A percentile compares a stretch with the other conserved stretches of the same genome.
Evolutionary conservation across 2,329 filamentous ascomycete species (phyloP).

Genomic region (Botrytis hyacinthi): DNA sequence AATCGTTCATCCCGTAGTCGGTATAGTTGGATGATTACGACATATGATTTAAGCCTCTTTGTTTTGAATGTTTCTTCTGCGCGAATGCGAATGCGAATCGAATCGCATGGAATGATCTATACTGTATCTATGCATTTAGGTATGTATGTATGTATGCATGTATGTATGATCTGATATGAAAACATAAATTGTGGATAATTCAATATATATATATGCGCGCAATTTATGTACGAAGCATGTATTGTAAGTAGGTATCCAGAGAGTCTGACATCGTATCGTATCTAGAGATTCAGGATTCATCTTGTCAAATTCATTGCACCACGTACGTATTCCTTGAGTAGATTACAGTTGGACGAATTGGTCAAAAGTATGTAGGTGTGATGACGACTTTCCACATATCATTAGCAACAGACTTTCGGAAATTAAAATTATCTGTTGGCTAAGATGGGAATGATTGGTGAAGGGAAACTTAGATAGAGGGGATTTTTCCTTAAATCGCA

Average conservation of each 20-base stretch:
- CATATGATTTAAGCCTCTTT: background rate
- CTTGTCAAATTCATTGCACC: background rate
- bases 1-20: background rate
- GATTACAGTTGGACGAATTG: background rate
- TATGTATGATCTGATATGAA: background rate
- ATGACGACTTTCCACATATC: background rate
- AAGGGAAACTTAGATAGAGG: background rate
- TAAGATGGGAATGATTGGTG: background rate
- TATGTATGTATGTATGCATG: background rate
- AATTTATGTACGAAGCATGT: background rate
- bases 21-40: background rate
- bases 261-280: background rate
- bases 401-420: background rate
- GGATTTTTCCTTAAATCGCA: no score
- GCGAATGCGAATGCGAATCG: background rate
- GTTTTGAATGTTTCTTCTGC: background rate
- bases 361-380: background rate
- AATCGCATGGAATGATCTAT: slow-evolving; percentile 1
- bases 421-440: slow-evolving; percentile 4
- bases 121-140: background rate
- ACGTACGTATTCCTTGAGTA: slow-evolving; percentile 1
- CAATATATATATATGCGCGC: slow-evolving; percentile 7
- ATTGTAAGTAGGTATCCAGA: background rate
- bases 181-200: slow-evolving; percentile 8
- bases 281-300: background rate